phyloP scores from a whole-genome alignment of 257 asterid genomes.

The Apocynum venetum region DNA sequence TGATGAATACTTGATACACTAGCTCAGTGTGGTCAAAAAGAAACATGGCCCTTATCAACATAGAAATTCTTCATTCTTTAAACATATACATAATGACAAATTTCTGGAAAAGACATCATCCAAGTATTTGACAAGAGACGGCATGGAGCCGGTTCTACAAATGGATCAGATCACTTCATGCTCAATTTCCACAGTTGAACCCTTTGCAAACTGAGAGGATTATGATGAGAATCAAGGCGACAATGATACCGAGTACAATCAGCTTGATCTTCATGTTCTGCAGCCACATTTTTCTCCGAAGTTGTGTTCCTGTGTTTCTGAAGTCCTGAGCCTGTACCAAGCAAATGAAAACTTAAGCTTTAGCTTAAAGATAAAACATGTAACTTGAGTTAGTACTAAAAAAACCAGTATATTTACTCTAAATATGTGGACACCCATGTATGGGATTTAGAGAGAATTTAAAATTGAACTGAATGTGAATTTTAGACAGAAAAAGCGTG shows the following conservation, averaged over 20 bases:
- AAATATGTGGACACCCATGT: background rate
- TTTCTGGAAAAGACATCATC: background rate
- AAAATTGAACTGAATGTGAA: too few species aligned
- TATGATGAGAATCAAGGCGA: constrained; percentile 78
- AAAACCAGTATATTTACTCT: too few species aligned
- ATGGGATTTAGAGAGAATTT: background rate
- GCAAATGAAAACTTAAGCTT: background rate
- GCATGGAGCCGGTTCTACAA: constrained; percentile 13
- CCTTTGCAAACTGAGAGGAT: constrained; percentile 70
- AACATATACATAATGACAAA: constrained; percentile 5
- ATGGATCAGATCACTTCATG: constrained; percentile 1
- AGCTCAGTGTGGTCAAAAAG: background rate
- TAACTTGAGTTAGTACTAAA: background rate
- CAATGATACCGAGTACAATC: constrained; percentile 60
- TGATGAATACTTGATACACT: background rate
- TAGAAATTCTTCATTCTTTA: constrained; percentile 3
- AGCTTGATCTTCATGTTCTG: constrained; percentile 87
- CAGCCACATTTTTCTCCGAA: constrained; percentile 86
- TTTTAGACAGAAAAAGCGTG: too few species aligned
- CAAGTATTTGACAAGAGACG: background rate
- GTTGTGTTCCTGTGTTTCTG: constrained; percentile 58
- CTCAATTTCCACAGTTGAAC: constrained; percentile 51
- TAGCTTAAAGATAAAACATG: background rate
- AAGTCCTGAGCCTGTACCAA: constrained; percentile 75
- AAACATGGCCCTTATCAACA: background rate